A percentile compares a stretch with the other conserved stretches of the same genome.
These are phyloP conservation scores for Phytophthora sp. DNA, from an alignment of 352 stramenopile species.

Conservation along the genomic window DNA sequence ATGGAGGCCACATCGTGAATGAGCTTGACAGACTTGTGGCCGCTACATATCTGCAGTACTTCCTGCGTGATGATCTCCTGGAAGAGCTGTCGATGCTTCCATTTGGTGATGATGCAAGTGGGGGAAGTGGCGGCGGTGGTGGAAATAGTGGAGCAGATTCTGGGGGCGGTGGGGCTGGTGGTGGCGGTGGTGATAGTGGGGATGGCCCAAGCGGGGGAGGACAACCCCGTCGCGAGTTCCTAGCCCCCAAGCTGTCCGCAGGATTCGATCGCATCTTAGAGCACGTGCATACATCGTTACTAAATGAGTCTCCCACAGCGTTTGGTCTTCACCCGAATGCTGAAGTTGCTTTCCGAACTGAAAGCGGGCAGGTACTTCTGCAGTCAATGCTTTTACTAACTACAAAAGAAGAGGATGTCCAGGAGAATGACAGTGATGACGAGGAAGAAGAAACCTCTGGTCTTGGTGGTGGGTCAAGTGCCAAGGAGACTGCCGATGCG, in stretches of 20 bases:
- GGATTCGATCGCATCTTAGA: constrained; percentile 88
- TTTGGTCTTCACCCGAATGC: constrained; percentile 95
- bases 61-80: constrained; percentile 87
- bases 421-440: constrained; percentile 39
- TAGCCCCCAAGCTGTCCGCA: constrained; percentile 71
- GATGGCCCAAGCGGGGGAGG: constrained; percentile 20
- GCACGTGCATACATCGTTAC: constrained; percentile 86
- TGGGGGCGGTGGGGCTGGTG: constrained; percentile 25
- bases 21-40: constrained; percentile 82
- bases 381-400: constrained; percentile 80
- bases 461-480: constrained; percentile 7
- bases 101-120: constrained; percentile 70
- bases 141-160: constrained; percentile 28
- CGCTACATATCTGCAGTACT: constrained; percentile 88
- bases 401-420: constrained; percentile 45
- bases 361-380: constrained; percentile 80
- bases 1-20: constrained; percentile 89
- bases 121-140: constrained; percentile 19
- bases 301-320: constrained; percentile 83
- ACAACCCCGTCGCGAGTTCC: constrained; percentile 61
- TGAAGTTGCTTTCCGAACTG: constrained; percentile 92
- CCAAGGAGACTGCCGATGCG: constrained; percentile 58
- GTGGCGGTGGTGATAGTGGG: constrained; percentile 17
- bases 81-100: constrained; percentile 91
- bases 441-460: constrained; percentile 28